phyloP scores from a whole-genome alignment of 257 asterid genomes.

The Verbascum thapsus region DNA sequence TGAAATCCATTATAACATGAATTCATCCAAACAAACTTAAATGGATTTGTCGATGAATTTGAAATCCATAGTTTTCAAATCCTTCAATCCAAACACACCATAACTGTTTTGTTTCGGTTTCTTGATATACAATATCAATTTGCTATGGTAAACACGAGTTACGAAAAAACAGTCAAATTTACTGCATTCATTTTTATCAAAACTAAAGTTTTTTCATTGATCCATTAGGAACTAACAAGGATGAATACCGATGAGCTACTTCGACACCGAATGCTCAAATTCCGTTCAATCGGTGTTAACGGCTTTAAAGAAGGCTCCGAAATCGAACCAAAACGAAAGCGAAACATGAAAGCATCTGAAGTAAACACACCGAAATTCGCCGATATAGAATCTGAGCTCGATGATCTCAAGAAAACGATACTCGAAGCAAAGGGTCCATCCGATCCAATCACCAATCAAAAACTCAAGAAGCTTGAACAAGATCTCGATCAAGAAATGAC shows the following conservation, averaged over 20 bases:
- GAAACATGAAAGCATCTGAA: constrained; percentile 52
- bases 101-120: too few relatives aligned
- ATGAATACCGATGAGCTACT: constrained; percentile 50
- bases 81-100: too few relatives aligned
- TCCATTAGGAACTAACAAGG: constrained; percentile 43
- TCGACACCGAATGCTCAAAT: constrained; percentile 47
- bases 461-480: constrained; percentile 44
- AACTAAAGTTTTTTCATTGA: constrained; percentile 12
- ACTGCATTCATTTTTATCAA: too few relatives aligned
- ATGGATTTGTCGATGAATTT: too few relatives aligned
- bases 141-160: too few relatives aligned
- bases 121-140: too few relatives aligned
- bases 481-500: constrained; percentile 53
- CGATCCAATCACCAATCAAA: constrained; percentile 39
- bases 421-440: constrained; percentile 43
- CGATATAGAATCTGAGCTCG: constrained; percentile 48
- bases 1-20: too few relatives aligned
- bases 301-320: constrained; percentile 45
- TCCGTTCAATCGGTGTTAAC: constrained; percentile 43
- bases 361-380: constrained; percentile 35
- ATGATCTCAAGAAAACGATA: constrained; percentile 47
- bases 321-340: constrained; percentile 41
- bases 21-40: too few relatives aligned
- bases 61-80: too few relatives aligned
- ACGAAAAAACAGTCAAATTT: too few relatives aligned